These are phyloP conservation scores for Exophiala alcalophila DNA, from an alignment of 2,329 filamentous ascomycete genomes.

Conservation along the genomic window DNA sequence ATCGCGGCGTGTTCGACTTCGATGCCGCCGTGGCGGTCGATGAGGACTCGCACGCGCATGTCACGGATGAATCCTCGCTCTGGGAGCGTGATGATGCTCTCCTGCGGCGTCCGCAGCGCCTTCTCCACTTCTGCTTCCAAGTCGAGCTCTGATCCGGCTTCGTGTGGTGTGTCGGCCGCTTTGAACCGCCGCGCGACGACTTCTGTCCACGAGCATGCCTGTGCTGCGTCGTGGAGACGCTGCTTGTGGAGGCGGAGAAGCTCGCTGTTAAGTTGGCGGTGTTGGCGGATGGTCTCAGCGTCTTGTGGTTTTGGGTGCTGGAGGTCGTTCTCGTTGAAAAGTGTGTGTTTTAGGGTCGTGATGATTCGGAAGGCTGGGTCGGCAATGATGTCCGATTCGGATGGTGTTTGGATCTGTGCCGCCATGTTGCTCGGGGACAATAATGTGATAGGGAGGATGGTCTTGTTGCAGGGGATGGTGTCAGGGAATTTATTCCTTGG, in stretches of 20 bases:
- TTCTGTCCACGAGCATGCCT: slow-evolving; percentile 6
- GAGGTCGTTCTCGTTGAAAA: slow-evolving; percentile 6
- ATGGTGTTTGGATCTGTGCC: no score
- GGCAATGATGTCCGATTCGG: not conserved
- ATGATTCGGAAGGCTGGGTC: slow-evolving; percentile 9
- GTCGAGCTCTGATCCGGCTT: no score
- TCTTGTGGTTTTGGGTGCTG: not conserved
- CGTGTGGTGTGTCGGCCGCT: not conserved
- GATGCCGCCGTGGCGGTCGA: slow-evolving; percentile 9
- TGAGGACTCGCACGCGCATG: slow-evolving; percentile 14
- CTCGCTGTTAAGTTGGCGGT: not conserved
- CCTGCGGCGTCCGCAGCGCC: not conserved
- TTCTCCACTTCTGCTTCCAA: not conserved
- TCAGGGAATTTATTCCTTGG: no score
- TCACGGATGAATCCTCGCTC: slow-evolving; percentile 4
- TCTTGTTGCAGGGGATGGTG: no score
- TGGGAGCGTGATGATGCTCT: slow-evolving; percentile 1
- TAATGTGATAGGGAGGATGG: no score
- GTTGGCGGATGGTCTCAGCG: slow-evolving; percentile 1
- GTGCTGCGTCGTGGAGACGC: slow-evolving; percentile 3
- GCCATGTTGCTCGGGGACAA: no score
- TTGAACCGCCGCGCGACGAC: not conserved
- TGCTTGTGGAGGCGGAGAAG: slow-evolving; percentile 4
- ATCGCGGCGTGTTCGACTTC: slow-evolving; percentile 16
- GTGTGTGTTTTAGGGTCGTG: slow-evolving; percentile 11